Base-by-base conservation (phyloP, 345 rosid species). In the Odontarrhena argentea region DNA sequence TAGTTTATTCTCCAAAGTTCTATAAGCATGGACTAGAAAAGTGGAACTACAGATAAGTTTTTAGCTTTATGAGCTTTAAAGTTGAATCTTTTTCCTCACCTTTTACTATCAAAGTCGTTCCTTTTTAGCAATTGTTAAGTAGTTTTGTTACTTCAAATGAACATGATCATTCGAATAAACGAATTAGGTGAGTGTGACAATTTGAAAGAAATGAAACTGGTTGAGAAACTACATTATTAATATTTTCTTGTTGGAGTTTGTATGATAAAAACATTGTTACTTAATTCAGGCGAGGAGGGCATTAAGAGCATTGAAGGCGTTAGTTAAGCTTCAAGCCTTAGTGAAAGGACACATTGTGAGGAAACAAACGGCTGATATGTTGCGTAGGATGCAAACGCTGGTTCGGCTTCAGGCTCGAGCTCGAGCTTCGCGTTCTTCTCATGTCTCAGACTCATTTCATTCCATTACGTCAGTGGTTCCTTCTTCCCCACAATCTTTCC, bases 241-340 rank as follows among this genome's bases (percentile, higher is more conserved):
- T 1, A 6, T 41, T 18, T 44, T 15, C 48, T 45, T 32, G 13
- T 26, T 34, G 34, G 34, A 22, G 49, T 48, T 13, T 48, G 24
- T 68, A 9, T 49, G 40, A 28, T 51, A 38, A 38, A 7, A 35
- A 51, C 15, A 48, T 7, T 65, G 35, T 40, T 71, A 63, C 7
- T 18, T 22, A 18, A 40, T 40, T 67, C 13, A 90, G 97, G 99
- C 97, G 18, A 86, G 92, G 80, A 87, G 96, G 76, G 96, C 99
- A 1, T 69, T 95, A 57, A 81, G 91, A 62, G 99, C 98, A 24
- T 73, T 95, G 60, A 95, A 85, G 82, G 92, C 94, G 6, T 67
- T 95, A 76, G 98, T 95, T 76, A 89, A 86, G 83, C 96, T 95
- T 67, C 97, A 95, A 76, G 99, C 99, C 7, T 57, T 91, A 66